These are phyloP conservation scores for Tetradesmus lagerheimii DNA, from an alignment of 139 green algal species.

Conservation along the genomic window DNA sequence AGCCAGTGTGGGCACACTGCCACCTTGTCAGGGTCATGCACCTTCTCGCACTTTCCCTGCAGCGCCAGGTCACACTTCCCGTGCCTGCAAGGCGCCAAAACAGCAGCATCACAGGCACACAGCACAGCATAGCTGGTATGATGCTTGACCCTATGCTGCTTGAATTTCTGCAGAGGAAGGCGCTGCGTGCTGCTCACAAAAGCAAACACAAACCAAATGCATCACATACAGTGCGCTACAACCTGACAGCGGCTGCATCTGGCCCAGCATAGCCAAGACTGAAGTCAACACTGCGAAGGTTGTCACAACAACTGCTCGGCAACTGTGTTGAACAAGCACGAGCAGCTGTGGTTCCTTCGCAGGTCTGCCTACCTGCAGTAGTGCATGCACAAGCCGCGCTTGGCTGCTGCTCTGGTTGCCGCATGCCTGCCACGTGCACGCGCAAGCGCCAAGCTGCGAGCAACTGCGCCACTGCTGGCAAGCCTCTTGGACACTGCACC, in stretches of 20 bases:
- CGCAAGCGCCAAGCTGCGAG: constrained; percentile 40
- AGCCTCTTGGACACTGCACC: not conserved
- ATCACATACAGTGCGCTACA: not conserved
- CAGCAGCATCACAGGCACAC: not conserved
- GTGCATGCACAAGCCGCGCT: constrained; percentile 48
- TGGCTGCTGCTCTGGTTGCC: constrained; percentile 20
- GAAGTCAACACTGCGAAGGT: too few species aligned
- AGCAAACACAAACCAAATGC: too few species aligned
- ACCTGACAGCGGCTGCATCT: not conserved
- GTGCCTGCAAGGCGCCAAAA: constrained; percentile 24
- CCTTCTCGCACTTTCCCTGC: constrained; percentile 47
- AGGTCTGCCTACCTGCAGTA: constrained; percentile 50
- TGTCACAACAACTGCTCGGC: too few species aligned
- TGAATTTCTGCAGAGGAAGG: too few species aligned
- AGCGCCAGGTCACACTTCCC: constrained; percentile 44
- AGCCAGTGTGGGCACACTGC: constrained; percentile 79
- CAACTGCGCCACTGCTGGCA: constrained; percentile 18
- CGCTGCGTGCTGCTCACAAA: too few species aligned
- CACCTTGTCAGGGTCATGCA: constrained; percentile 72
- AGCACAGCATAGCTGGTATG: not conserved
- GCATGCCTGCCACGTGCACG: constrained; percentile 42
- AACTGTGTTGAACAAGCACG: too few species aligned
- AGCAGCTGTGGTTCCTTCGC: not conserved
- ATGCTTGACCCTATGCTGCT: too few species aligned
- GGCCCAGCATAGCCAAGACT: too few species aligned